These are phyloP conservation scores for Fraxinus anomala DNA, from an alignment of 257 asterid species.

Conservation along the genomic window DNA sequence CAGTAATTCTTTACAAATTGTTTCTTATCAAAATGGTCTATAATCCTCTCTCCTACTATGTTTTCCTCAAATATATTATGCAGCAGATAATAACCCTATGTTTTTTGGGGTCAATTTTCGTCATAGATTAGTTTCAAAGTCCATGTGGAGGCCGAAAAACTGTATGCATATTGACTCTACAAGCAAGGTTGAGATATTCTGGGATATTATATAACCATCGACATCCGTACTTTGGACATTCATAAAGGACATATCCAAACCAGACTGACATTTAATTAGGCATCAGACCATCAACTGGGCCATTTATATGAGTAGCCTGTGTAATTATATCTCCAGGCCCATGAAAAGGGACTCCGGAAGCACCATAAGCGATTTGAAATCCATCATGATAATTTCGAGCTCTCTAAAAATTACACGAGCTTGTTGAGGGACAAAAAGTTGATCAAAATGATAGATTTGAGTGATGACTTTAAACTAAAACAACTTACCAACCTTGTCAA, in stretches of 20 bases:
- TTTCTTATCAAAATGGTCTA: neutral
- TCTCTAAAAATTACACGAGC: slow-evolving; percentile 33
- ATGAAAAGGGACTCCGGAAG: neutral
- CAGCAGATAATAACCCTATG: no score
- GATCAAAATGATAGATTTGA: no score
- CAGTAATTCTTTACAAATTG: neutral
- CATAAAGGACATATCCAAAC: slow-evolving; percentile 48
- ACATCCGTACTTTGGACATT: slow-evolving; percentile 36
- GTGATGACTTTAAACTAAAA: no score
- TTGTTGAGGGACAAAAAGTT: slow-evolving; percentile 1
- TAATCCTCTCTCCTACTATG: no score
- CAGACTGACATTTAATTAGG: slow-evolving; percentile 68
- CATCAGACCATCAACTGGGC: slow-evolving; percentile 54
- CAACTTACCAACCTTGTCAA: no score
- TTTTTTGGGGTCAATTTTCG: neutral
- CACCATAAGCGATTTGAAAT: neutral
- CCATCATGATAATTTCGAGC: neutral
- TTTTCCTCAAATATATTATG: no score
- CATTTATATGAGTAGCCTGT: slow-evolving; percentile 32
- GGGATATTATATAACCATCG: slow-evolving; percentile 48
- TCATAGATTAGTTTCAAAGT: slow-evolving; percentile 31
- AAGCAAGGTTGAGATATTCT: slow-evolving; percentile 53
- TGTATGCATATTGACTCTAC: slow-evolving; percentile 58
- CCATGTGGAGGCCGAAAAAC: slow-evolving; percentile 66
- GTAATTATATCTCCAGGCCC: neutral